These are phyloP conservation scores for Penicillium taxi DNA, from an alignment of 495 filamentous ascomycete genomes.

Conservation along the genomic window DNA sequence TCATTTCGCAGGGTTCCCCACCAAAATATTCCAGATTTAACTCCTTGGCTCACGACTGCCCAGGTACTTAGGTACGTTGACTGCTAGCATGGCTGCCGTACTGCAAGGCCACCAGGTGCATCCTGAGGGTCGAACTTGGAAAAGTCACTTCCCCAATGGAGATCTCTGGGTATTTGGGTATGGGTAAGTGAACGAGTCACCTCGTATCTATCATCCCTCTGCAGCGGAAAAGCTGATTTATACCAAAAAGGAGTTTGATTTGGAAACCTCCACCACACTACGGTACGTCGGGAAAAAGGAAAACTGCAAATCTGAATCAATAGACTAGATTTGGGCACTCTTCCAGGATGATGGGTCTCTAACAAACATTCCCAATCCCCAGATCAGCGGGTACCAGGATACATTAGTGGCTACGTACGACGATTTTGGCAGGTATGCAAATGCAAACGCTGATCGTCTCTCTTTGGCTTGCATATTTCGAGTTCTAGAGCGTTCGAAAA, in stretches of 20 bases:
- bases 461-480: too few relatives aligned
- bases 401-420: slow-evolving; percentile 88
- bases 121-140: slow-evolving; percentile 35
- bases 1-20: slow-evolving; percentile 7
- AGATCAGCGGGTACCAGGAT: slow-evolving; percentile 85
- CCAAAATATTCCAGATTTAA: background rate
- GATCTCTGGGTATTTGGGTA: slow-evolving; percentile 92
- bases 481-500: slow-evolving; percentile 2
- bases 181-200: slow-evolving; percentile 50
- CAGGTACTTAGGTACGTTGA: background rate
- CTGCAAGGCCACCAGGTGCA: slow-evolving; percentile 21
- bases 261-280: slow-evolving; percentile 98
- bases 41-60: background rate
- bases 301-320: background rate
- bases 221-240: background rate
- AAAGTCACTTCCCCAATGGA: slow-evolving; percentile 35
- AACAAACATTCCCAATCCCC: slow-evolving; percentile 5
- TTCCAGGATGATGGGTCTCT: background rate
- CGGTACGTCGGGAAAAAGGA: slow-evolving; percentile 48
- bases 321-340: background rate
- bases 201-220: background rate
- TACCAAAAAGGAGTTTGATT: slow-evolving; percentile 67
- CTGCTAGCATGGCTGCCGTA: slow-evolving; percentile 15
- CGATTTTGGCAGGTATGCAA: slow-evolving; percentile 89
- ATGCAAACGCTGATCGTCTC: too few relatives aligned